Evolutionary conservation across 75 land plant genomes (phyloP).

Genomic region (Cunninghamia lanceolata): DNA sequence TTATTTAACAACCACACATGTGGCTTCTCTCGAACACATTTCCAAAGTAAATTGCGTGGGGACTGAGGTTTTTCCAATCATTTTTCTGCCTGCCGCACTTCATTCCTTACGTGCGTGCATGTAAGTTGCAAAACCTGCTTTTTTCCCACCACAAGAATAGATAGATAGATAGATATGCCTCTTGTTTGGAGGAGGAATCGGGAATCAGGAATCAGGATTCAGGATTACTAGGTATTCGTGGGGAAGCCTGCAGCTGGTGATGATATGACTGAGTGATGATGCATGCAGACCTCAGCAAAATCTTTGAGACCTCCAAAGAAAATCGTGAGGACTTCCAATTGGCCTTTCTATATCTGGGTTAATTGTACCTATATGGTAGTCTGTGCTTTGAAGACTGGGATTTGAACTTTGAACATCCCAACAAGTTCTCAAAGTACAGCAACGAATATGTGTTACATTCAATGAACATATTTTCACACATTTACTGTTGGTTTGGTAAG

Average conservation of each 20-base stretch:
- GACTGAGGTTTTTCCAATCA: background rate
- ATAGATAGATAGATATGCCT: no score
- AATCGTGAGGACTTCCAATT: background rate
- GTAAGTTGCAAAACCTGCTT: background rate
- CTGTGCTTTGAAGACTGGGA: background rate
- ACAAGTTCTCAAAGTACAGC: background rate
- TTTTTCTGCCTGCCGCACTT: background rate
- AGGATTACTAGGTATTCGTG: background rate
- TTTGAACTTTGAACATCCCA: background rate
- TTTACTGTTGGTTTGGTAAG: no score
- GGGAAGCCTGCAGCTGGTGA: background rate
- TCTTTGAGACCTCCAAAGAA: conserved; percentile 9
- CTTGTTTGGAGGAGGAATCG: no score
- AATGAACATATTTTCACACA: background rate
- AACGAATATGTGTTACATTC: background rate
- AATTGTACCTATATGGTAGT: background rate
- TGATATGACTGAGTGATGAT: background rate
- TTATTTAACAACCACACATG: background rate
- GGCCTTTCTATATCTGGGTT: background rate
- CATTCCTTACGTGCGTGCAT: background rate
- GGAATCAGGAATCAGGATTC: background rate
- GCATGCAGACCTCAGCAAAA: background rate
- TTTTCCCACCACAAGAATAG: no score
- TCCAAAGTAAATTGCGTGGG: background rate
- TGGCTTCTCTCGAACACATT: background rate